Evolutionary conservation across 2,329 filamentous ascomycete species (phyloP).

Genomic region (Fusarium marasasianum): DNA sequence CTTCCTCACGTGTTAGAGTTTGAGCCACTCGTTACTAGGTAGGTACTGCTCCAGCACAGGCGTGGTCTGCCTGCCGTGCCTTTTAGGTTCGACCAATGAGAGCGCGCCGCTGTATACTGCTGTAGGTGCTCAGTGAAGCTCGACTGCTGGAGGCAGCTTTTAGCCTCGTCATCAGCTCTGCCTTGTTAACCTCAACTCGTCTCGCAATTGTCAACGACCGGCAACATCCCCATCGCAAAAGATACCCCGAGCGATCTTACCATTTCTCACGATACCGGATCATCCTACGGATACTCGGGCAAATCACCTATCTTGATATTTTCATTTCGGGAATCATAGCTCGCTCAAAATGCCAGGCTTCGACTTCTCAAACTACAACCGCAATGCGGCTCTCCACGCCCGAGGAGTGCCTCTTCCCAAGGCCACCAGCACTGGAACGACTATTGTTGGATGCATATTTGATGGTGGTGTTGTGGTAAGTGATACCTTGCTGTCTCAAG

Average conservation of each 20-base stretch:
- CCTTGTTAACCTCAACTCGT: slow-evolving; percentile 40
- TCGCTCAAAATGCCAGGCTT: slow-evolving; percentile 84
- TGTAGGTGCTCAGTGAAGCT: slow-evolving; percentile 36
- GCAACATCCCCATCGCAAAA: slow-evolving; percentile 35
- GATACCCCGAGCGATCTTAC: slow-evolving; percentile 31
- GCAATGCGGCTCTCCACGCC: slow-evolving; percentile 95
- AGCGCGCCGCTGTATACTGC: neutral
- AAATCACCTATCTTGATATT: slow-evolving; percentile 7
- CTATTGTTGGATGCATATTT: slow-evolving; percentile 96
- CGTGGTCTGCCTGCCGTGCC: neutral
- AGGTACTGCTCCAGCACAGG: neutral
- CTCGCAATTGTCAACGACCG: slow-evolving; percentile 24
- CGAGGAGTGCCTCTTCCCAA: slow-evolving; percentile 94
- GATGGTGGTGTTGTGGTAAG: slow-evolving; percentile 94
- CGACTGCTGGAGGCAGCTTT: slow-evolving; percentile 57
- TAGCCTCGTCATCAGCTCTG: slow-evolving; percentile 65
- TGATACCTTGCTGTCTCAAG: slow-evolving; percentile 30
- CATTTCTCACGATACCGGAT: slow-evolving; percentile 15
- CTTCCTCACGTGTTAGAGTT: slow-evolving; percentile 42
- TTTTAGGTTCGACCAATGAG: slow-evolving; percentile 40
- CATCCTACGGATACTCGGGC: neutral
- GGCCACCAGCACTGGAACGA: slow-evolving; percentile 98
- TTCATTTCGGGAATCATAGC: slow-evolving; percentile 22
- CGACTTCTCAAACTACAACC: slow-evolving; percentile 99
- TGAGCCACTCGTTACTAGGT: slow-evolving; percentile 12